Base-by-base conservation (phyloP, 805 yeast species). In the Cyberlindnera bimundalis region DNA sequence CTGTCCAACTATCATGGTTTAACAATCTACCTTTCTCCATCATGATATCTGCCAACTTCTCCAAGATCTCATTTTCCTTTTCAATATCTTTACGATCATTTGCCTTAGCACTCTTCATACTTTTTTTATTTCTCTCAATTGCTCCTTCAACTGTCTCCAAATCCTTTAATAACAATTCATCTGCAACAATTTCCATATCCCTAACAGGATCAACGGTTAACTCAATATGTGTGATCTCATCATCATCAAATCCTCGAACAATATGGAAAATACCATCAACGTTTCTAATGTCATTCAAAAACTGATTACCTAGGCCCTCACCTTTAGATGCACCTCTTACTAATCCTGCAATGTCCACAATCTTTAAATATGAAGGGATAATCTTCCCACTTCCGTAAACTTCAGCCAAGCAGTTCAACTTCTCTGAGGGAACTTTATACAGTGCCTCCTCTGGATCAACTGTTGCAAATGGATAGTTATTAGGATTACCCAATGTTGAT, bases 191-290 rank as follows among this genome's bases (percentile, higher is more conserved):
- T 33, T 79, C 84, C 62, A 84, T 69, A 65, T 84, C 95, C 56
- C 86, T 74, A 27, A 73, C 73, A 24, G 95, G 91, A 64, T 84
- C 78, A 33, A 84, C 87, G 37, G 74, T 78, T 27, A 76, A 72
- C 59, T 81, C 87, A 47, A 84, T 74, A 65, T 84, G 93, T 35
- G 84, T 81, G 43, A 84, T 81, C 48, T 84, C 89, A 5, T 82
- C 79, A 61, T 82, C 84, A 47, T 75, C 79, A 53, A 84, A 84
- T 33, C 83, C 81, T 64, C 95, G 72, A 9, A 83, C 86, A 38
- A 84, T 81, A 58, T 84, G 93, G 61, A 79, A 84, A 36, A 84
- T 79, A 29, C 89, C 89, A 69, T 84, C 93, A 25, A 84, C 91
- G 40, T 80, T 81, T 61, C 86, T 71, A 46, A 84, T 84, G 64